phyloP scores from a whole-genome alignment of 129 eudicot genomes.

The Flaveria brownii region DNA sequence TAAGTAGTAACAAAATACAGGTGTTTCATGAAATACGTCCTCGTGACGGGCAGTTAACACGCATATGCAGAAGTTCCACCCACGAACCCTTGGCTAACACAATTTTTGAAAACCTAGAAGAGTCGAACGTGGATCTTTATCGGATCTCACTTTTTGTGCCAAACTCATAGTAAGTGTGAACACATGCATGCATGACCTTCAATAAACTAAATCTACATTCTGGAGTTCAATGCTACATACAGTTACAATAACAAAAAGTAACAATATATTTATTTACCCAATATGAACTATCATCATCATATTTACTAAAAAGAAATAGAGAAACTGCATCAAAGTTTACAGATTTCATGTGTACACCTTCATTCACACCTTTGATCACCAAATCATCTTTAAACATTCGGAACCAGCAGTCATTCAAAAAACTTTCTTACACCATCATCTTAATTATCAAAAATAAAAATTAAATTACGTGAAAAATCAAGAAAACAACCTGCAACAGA shows the following conservation, averaged over 20 bases:
- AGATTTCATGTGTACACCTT: background rate
- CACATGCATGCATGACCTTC: background rate
- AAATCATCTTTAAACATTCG: background rate
- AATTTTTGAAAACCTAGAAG: no score
- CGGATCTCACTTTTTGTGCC: no score
- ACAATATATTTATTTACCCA: background rate
- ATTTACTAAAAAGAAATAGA: background rate
- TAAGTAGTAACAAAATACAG: no score
- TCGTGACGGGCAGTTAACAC: no score
- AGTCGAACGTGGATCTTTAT: no score
- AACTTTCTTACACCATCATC: constrained; percentile 18
- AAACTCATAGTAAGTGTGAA: background rate
- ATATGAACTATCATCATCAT: background rate
- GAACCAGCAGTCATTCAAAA: constrained; percentile 15
- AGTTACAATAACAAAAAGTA: background rate
- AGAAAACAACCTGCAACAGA: background rate
- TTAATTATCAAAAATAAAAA: background rate
- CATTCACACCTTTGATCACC: background rate
- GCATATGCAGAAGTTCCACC: no score
- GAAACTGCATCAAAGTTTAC: constrained; percentile 1
- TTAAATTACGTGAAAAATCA: background rate
- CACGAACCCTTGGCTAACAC: no score
- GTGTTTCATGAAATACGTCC: no score
- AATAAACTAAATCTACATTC: background rate
- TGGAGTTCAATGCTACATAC: background rate